phyloP scores from a whole-genome alignment of 805 yeast species.

The Cyberlindnera nakhonratchasimensis region DNA sequence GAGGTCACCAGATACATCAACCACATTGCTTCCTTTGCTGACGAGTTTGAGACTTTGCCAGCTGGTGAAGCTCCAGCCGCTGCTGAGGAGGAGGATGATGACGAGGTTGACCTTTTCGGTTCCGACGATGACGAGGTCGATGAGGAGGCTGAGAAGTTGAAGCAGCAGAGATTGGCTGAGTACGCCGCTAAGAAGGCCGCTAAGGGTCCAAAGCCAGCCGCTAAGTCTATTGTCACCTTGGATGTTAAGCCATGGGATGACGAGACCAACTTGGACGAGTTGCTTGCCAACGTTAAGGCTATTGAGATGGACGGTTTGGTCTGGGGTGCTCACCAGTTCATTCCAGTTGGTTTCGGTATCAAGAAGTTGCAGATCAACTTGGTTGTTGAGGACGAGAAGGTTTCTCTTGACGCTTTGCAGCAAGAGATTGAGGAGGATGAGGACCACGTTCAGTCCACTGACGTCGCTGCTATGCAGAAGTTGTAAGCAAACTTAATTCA shows the following conservation, averaged over 20 bases:
- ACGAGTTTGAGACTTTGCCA: constrained; percentile 78
- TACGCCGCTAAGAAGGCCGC: constrained; percentile 97
- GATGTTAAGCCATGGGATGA: constrained; percentile 99
- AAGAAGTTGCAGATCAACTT: constrained; percentile 97
- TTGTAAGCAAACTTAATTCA: constrained; percentile 51
- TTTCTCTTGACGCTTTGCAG: constrained; percentile 88
- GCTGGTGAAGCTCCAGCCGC: constrained; percentile 55
- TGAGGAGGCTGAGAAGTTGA: constrained; percentile 94
- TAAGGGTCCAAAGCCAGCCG: constrained; percentile 97
- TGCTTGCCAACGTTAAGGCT: constrained; percentile 82
- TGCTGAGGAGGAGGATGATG: constrained; percentile 73
- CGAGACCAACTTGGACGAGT: constrained; percentile 90
- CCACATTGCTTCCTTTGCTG: constrained; percentile 93
- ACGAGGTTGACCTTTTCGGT: constrained; percentile 92
- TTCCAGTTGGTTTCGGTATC: constrained; percentile 99
- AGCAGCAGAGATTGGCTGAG: constrained; percentile 96
- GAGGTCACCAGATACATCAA: constrained; percentile 97
- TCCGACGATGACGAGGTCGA: constrained; percentile 90
- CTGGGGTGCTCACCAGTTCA: constrained; percentile 97
- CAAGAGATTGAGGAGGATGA: constrained; percentile 77
- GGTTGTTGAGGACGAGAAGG: constrained; percentile 97
- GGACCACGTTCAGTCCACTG: constrained; percentile 99
- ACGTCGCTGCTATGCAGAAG: constrained; percentile 97
- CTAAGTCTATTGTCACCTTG: constrained; percentile 93
- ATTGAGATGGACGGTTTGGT: constrained; percentile 87